Conservation (phyloP, 2,329 filamentous ascomycete species). For the Cadophora sp. region DNA sequence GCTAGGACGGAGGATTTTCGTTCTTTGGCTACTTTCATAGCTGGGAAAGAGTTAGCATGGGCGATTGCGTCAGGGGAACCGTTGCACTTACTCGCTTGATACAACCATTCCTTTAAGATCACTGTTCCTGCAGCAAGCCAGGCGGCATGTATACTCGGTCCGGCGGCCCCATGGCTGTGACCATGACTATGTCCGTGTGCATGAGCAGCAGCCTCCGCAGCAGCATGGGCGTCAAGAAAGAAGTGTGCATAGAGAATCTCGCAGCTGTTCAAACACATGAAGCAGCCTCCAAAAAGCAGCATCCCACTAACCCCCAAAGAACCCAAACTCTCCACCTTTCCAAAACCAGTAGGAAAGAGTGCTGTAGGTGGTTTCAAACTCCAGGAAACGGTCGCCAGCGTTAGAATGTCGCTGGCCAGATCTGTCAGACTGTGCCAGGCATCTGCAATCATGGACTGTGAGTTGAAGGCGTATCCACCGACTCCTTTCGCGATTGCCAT, state of each 20-base stretch:
- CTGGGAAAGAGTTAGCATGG: constrained; percentile 53
- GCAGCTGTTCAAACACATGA: constrained; percentile 85
- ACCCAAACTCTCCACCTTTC: constrained; percentile 96
- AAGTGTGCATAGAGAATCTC: constrained; percentile 75
- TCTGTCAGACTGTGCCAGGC: constrained; percentile 96
- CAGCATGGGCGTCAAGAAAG: constrained; percentile 67
- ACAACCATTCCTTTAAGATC: constrained; percentile 94
- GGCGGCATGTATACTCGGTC: constrained; percentile 89
- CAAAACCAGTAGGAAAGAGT: constrained; percentile 88
- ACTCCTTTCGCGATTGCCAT: constrained; percentile 95
- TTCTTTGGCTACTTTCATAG: constrained; percentile 93
- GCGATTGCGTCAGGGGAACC: not conserved
- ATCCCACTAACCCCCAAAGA: constrained; percentile 93
- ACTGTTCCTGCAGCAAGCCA: constrained; percentile 95
- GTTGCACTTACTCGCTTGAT: constrained; percentile 83
- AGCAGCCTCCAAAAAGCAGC: constrained; percentile 84
- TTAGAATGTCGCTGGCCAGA: constrained; percentile 92
- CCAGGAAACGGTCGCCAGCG: constrained; percentile 92
- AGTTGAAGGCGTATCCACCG: constrained; percentile 94
- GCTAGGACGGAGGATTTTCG: constrained; percentile 95
- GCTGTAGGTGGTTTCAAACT: constrained; percentile 85
- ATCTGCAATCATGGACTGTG: constrained; percentile 90
- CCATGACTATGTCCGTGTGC: constrained; percentile 69
- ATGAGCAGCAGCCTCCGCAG: constrained; percentile 60
- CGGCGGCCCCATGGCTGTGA: constrained; percentile 54